Evolutionary conservation across 2,329 filamentous ascomycete genomes (phyloP).

Genomic region (Fusarium sp.): DNA sequence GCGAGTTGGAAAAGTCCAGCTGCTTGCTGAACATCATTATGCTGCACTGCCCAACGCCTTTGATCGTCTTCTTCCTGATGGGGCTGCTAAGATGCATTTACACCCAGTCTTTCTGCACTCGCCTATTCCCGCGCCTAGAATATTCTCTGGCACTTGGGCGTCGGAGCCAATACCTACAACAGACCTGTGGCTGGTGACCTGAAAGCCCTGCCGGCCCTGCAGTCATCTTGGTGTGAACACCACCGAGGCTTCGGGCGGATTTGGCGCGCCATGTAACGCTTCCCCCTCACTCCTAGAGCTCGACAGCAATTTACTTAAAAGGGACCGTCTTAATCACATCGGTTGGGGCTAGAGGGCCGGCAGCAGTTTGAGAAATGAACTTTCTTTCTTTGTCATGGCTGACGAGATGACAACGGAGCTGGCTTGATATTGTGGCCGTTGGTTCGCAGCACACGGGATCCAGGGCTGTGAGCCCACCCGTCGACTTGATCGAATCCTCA

Average conservation of each 20-base stretch:
- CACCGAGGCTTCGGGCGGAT: constrained; percentile 28
- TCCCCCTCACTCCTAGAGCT: constrained; percentile 27
- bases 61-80: too few relatives aligned
- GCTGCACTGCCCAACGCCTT: too few relatives aligned
- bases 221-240: constrained; percentile 40
- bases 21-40: not conserved
- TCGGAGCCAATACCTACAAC: constrained; percentile 5
- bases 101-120: constrained; percentile 5
- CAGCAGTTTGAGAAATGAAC: constrained; percentile 12
- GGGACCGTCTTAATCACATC: constrained; percentile 16
- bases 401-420: constrained; percentile 16
- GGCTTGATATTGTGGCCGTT: too few relatives aligned
- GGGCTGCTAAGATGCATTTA: not conserved
- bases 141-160: constrained; percentile 1
- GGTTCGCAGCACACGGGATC: constrained; percentile 3
- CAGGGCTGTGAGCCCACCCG: constrained; percentile 12
- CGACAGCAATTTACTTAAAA: constrained; percentile 14
- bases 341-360: constrained; percentile 16
- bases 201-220: constrained; percentile 23
- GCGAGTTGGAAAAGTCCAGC: not conserved
- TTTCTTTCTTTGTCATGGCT: constrained; percentile 36
- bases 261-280: constrained; percentile 36
- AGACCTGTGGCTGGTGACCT: constrained; percentile 29
- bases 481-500: constrained; percentile 23
- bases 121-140: constrained; percentile 3